These are phyloP conservation scores for Myxozyma monticola DNA, from an alignment of 805 yeast genomes.

Conservation along the genomic window DNA sequence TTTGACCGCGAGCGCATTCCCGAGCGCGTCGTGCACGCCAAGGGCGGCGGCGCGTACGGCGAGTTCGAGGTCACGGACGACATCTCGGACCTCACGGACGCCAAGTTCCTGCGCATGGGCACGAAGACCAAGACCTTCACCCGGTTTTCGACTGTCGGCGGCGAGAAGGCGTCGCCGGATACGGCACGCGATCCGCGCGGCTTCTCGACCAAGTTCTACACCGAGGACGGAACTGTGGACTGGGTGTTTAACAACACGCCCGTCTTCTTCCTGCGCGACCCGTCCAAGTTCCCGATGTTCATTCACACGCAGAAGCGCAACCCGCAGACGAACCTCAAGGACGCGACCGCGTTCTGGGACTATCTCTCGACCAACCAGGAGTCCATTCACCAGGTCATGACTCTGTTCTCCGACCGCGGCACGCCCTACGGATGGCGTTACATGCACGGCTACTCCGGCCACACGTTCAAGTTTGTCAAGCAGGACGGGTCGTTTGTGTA, in stretches of 20 bases:
- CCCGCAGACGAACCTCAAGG: constrained; percentile 62
- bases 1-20: constrained; percentile 66
- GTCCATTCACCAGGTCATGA: constrained; percentile 56
- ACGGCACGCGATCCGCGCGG: constrained; percentile 72
- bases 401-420: constrained; percentile 61
- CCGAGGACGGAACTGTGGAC: constrained; percentile 68
- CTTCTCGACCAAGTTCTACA: constrained; percentile 62
- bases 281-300: constrained; percentile 62
- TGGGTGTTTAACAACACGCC: constrained; percentile 78
- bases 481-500: constrained; percentile 52
- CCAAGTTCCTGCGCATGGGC: constrained; percentile 68
- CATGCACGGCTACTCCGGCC: constrained; percentile 67
- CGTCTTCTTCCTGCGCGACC: constrained; percentile 63
- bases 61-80: constrained; percentile 61
- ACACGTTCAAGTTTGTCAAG: constrained; percentile 60
- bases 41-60: constrained; percentile 65
- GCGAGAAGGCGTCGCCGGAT: constrained; percentile 67
- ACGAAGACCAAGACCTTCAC: constrained; percentile 68
- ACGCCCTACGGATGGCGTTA: constrained; percentile 55
- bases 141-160: constrained; percentile 69
- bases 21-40: constrained; percentile 68
- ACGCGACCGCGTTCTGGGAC: constrained; percentile 60
- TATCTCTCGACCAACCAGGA: constrained; percentile 57
- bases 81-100: constrained; percentile 49
- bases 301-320: constrained; percentile 71